Evolutionary conservation across 148 eudicot species (phyloP).

Genomic region (Mesembryanthemum crystallinum): DNA sequence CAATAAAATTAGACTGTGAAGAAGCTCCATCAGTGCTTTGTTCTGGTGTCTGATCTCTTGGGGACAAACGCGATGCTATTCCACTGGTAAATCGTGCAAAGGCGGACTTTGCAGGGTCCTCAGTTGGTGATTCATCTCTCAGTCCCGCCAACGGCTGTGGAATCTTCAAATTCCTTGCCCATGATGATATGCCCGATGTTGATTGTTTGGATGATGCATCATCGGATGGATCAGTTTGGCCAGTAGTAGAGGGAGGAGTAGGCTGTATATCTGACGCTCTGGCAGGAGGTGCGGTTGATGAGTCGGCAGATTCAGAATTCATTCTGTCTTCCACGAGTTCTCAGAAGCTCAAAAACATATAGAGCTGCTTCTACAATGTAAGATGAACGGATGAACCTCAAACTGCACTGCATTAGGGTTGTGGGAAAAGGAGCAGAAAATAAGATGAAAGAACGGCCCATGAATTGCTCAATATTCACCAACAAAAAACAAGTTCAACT

Average conservation of each 20-base stretch:
- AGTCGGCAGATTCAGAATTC: conserved; percentile 52
- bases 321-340: conserved; percentile 29
- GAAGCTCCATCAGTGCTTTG: conserved; percentile 50
- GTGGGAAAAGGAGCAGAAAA: background rate
- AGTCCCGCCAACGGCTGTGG: conserved; percentile 52
- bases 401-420: background rate
- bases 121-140: conserved; percentile 56
- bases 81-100: conserved; percentile 83
- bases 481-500: background rate
- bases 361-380: background rate
- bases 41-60: conserved; percentile 60
- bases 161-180: conserved; percentile 78
- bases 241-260: conserved; percentile 36
- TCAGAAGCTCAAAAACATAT: conserved; percentile 20
- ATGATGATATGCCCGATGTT: conserved; percentile 60
- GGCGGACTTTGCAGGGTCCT: conserved; percentile 58
- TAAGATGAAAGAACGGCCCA: background rate
- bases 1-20: conserved; percentile 66
- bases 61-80: conserved; percentile 65
- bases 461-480: background rate
- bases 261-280: conserved; percentile 34
- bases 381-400: background rate
- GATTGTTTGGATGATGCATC: conserved; percentile 56
- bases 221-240: conserved; percentile 28
- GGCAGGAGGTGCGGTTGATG: conserved; percentile 32